These are phyloP conservation scores for Yarrowia keelungensis DNA, from an alignment of 805 yeast genomes.

Conservation along the genomic window DNA sequence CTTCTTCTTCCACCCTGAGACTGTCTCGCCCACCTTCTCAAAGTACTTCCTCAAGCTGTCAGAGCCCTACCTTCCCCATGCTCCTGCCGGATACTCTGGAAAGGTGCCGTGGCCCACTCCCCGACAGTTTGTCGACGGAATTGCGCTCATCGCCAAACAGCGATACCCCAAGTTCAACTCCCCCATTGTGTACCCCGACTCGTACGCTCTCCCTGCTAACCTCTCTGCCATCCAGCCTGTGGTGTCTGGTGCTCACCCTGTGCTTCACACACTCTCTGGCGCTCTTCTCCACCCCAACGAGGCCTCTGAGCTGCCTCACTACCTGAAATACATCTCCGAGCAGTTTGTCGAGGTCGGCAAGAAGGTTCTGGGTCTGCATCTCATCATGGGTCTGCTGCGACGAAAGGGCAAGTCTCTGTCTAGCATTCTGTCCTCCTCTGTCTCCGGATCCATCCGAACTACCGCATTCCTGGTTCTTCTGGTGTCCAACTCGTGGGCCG, in stretches of 20 bases:
- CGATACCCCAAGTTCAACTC: conserved; percentile 49
- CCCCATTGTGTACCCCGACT: conserved; percentile 46
- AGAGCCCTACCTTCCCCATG: conserved; percentile 47
- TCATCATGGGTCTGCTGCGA: conserved; percentile 42
- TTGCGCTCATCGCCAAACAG: conserved; percentile 47
- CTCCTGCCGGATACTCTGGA: conserved; percentile 48
- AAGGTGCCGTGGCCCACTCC: conserved; percentile 49
- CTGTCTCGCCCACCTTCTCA: conserved; percentile 49
- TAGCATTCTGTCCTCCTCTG: conserved; percentile 39
- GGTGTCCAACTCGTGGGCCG: conserved; percentile 52
- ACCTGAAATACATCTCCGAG: conserved; percentile 43
- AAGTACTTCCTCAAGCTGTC: conserved; percentile 47
- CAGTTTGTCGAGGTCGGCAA: conserved; percentile 45
- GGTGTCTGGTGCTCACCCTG: conserved; percentile 49
- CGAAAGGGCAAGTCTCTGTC: conserved; percentile 34
- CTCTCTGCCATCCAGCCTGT: conserved; percentile 45
- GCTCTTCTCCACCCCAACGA: conserved; percentile 49
- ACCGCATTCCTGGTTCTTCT: conserved; percentile 49
- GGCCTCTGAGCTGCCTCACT: conserved; percentile 45
- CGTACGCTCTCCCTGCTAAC: conserved; percentile 42
- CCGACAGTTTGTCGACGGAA: conserved; percentile 47
- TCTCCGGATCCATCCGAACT: conserved; percentile 48
- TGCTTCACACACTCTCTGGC: conserved; percentile 47
- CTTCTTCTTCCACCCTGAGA: conserved; percentile 50
- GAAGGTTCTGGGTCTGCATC: conserved; percentile 48